Evolutionary conservation across 257 asterid species (phyloP).

Genomic region (Thymus quinquecostatus): DNA sequence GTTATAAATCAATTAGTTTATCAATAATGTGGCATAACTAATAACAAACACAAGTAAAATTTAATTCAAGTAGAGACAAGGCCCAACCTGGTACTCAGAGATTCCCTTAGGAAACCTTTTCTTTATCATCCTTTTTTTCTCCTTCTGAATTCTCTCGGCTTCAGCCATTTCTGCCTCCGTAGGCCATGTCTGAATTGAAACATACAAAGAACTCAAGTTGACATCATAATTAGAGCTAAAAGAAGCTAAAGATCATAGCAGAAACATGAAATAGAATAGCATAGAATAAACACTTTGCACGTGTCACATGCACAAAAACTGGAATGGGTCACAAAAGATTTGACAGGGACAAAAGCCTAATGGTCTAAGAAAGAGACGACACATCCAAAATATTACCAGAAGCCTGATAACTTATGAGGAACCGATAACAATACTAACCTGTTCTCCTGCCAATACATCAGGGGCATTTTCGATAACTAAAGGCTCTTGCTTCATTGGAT

Average conservation of each 20-base stretch:
- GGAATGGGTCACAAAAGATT: not conserved
- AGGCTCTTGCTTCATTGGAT: constrained; percentile 89
- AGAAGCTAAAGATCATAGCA: constrained; percentile 11
- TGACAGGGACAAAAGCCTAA: not conserved
- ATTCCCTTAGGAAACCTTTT: constrained; percentile 78
- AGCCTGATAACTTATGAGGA: constrained; percentile 18
- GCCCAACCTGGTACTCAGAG: constrained; percentile 88
- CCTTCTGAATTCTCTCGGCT: constrained; percentile 62
- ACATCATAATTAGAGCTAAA: constrained; percentile 20
- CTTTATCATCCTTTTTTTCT: constrained; percentile 63
- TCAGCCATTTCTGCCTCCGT: constrained; percentile 97
- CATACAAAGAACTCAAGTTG: constrained; percentile 25
- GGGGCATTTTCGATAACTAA: constrained; percentile 77
- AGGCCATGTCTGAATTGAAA: constrained; percentile 84
- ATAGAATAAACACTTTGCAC: not conserved
- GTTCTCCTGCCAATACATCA: constrained; percentile 94
- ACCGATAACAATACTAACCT: constrained; percentile 50
- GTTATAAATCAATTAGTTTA: constrained; percentile 19
- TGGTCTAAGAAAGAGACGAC: not conserved
- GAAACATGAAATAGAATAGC: constrained; percentile 19
- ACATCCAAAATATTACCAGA: constrained; percentile 19
- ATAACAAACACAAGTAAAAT: not conserved
- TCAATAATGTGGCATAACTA: constrained; percentile 8
- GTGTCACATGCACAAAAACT: not conserved
- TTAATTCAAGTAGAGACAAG: constrained; percentile 14